phyloP scores from a whole-genome alignment of 129 eudicot genomes.

The Artemisia tridentata region DNA sequence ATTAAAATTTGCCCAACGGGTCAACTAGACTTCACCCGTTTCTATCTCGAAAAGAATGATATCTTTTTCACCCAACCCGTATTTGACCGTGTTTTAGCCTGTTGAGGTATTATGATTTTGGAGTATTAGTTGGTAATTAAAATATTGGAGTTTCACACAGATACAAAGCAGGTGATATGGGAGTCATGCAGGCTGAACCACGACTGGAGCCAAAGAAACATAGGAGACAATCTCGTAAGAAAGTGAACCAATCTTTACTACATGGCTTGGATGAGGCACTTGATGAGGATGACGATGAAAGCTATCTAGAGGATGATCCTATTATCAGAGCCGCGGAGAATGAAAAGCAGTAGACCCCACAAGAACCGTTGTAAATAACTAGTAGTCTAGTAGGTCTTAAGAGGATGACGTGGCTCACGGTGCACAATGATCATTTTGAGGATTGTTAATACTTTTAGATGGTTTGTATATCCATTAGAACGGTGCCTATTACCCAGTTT shows the following conservation, averaged over 20 bases:
- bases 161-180: slow-evolving; percentile 69
- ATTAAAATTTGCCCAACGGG: no score
- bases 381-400: background rate
- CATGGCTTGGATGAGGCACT: slow-evolving; percentile 62
- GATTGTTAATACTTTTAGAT: slow-evolving; percentile 14
- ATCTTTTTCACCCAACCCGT: no score
- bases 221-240: slow-evolving; percentile 86
- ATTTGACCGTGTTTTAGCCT: background rate
- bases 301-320: slow-evolving; percentile 50
- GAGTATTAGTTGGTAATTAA: background rate
- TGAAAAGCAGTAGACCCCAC: slow-evolving; percentile 28
- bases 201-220: slow-evolving; percentile 73
- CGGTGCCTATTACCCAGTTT: background rate
- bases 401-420: slow-evolving; percentile 12
- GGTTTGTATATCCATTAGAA: background rate
- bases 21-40: no score
- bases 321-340: slow-evolving; percentile 43
- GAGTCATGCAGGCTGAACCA: slow-evolving; percentile 78
- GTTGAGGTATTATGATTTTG: background rate
- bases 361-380: slow-evolving; percentile 25
- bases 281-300: slow-evolving; percentile 54
- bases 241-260: slow-evolving; percentile 59
- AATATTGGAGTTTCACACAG: slow-evolving; percentile 31
- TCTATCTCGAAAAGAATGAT: no score
- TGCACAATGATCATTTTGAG: background rate